These are phyloP conservation scores for Citrus sp. DNA, from an alignment of 345 rosid species.

Conservation along the genomic window DNA sequence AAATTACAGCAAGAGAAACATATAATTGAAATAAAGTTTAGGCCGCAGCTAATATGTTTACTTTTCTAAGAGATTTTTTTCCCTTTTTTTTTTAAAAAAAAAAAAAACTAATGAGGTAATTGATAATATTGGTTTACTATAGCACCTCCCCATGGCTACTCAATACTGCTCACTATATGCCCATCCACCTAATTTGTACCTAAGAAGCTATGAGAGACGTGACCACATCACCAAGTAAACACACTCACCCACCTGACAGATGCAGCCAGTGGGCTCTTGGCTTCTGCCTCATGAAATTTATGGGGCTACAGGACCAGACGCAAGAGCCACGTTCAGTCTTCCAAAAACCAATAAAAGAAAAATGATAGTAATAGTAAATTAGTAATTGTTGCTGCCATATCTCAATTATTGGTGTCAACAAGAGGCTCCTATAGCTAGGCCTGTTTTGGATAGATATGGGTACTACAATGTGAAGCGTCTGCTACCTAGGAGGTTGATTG, in stretches of 20 bases:
- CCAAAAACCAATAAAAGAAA: not conserved
- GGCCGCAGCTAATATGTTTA: no score
- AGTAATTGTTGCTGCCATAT: not conserved
- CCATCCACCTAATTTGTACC: conserved; percentile 24
- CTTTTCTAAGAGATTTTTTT: no score
- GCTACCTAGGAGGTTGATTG: not conserved
- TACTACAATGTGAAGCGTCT: not conserved
- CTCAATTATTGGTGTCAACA: not conserved
- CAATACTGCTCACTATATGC: not conserved
- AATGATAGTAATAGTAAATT: no score
- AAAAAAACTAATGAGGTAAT: not conserved
- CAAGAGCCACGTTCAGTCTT: not conserved
- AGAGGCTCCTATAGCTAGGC: not conserved
- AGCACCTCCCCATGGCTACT: conserved; percentile 4
- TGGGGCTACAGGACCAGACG: not conserved
- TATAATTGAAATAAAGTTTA: not conserved
- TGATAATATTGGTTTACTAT: not conserved
- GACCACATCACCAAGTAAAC: not conserved
- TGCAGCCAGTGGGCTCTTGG: not conserved
- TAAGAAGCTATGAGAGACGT: not conserved
- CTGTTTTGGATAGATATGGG: not conserved
- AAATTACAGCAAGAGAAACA: not conserved
- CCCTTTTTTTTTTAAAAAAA: not conserved
- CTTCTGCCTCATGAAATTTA: not conserved
- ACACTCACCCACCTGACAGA: not conserved